Conservation (phyloP, 1,284 basidiomycete species). For the Papiliotrema nemorosa region DNA sequence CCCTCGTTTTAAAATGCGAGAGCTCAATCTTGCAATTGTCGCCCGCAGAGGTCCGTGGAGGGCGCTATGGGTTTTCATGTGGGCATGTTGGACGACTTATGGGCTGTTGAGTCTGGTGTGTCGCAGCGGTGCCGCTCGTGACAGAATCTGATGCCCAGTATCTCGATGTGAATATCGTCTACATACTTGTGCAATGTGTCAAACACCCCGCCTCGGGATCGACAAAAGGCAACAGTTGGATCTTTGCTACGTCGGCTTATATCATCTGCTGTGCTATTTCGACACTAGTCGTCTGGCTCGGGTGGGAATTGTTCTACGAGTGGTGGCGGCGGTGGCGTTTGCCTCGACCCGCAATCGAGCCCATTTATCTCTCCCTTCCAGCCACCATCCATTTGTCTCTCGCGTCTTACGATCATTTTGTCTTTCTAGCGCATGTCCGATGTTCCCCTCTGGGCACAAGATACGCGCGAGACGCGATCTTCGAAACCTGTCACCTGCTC, state of each 20-base stretch:
- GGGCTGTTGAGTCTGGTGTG: constrained; percentile 28
- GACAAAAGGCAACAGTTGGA: constrained; percentile 22
- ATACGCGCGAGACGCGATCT: constrained; percentile 42
- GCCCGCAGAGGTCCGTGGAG: constrained; percentile 7
- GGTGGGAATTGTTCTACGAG: constrained; percentile 75
- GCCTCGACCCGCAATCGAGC: constrained; percentile 71
- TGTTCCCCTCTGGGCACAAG: constrained; percentile 57
- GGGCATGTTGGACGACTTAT: constrained; percentile 20
- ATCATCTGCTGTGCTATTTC: constrained; percentile 71
- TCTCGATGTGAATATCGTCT: constrained; percentile 39
- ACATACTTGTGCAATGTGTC: constrained; percentile 33
- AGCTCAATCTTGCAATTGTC: constrained; percentile 36
- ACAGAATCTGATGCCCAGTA: constrained; percentile 19
- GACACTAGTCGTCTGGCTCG: constrained; percentile 67
- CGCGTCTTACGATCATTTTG: constrained; percentile 73
- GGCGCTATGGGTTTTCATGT: constrained; percentile 17
- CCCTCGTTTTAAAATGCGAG: constrained; percentile 39
- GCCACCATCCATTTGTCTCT: constrained; percentile 68
- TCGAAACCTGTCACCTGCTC: constrained; percentile 72
- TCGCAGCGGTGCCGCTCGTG: neutral
- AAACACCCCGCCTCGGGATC: constrained; percentile 16
- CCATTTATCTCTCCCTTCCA: constrained; percentile 74
- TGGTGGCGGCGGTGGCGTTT: constrained; percentile 75
- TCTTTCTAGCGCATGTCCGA: constrained; percentile 73
- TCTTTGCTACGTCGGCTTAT: constrained; percentile 35